phyloP scores from a whole-genome alignment of 495 filamentous ascomycete genomes.

The Daldinia caldariorum region DNA sequence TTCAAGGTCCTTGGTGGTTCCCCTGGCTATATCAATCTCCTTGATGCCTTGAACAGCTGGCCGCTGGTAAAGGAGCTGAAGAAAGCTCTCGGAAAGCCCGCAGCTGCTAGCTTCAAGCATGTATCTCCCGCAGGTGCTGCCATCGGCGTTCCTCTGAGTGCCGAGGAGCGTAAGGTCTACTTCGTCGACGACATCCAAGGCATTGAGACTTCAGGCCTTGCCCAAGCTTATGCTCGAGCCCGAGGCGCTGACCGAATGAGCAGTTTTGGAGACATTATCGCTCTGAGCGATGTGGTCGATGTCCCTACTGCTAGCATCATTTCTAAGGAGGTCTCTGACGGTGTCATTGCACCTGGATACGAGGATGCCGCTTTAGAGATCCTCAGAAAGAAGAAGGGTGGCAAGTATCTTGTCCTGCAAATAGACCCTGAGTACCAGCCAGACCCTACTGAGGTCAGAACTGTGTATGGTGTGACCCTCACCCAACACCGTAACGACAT shows the following conservation, averaged over 20 bases:
- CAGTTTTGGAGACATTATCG: slow-evolving; percentile 96
- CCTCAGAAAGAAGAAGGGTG: slow-evolving; percentile 97
- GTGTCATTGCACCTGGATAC: slow-evolving; percentile 91
- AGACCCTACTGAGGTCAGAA: slow-evolving; percentile 75
- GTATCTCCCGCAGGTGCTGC: slow-evolving; percentile 97
- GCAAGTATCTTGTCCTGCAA: slow-evolving; percentile 94
- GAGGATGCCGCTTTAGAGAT: slow-evolving; percentile 85
- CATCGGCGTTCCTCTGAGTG: slow-evolving; percentile 84
- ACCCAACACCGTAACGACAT: slow-evolving; percentile 92
- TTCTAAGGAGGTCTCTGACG: slow-evolving; percentile 95
- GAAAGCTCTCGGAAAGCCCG: slow-evolving; percentile 83
- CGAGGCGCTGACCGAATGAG: slow-evolving; percentile 96
- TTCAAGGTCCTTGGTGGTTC: slow-evolving; percentile 95
- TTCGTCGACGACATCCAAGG: slow-evolving; percentile 96
- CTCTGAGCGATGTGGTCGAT: slow-evolving; percentile 89
- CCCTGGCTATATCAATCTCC: slow-evolving; percentile 95
- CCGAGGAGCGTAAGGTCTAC: slow-evolving; percentile 93
- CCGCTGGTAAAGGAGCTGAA: slow-evolving; percentile 96
- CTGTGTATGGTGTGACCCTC: slow-evolving; percentile 87
- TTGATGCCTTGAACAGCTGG: slow-evolving; percentile 97
- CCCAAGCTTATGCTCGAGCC: slow-evolving; percentile 94
- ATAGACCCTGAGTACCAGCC: slow-evolving; percentile 91
- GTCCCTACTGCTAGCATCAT: slow-evolving; percentile 94
- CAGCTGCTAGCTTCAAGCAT: slow-evolving; percentile 98
- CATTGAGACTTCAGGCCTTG: slow-evolving; percentile 83